Base-by-base conservation (phyloP, 371 early-diverging fungal species). In the Neoconidiobolus thromboides region DNA sequence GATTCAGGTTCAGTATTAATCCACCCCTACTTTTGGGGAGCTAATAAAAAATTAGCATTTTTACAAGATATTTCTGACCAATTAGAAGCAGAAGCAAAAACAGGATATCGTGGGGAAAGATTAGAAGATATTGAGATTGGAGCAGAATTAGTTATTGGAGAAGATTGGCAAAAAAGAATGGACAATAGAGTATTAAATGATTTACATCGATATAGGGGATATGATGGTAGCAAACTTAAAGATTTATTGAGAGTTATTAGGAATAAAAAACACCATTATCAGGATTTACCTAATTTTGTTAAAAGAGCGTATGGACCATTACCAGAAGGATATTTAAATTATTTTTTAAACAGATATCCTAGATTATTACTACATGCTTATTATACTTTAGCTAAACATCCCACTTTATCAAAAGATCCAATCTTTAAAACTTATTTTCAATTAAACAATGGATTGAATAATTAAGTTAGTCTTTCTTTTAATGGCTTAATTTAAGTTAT, bases 181-280 rank as follows among this genome's bases (percentile, higher is more conserved):
- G 92, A 94, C 62, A 74, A 79, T 50, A 69, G 77, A 0, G 70
- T 96, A 38, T 71, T 87, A 40, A 82, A 85, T 49, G 84, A 92
- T 67, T 68, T 96, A 65, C 81, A 87, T 60, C 88, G 86, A 65
- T 92, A 82, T 68, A 74, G 97, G 61, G 89, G 86, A 70, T 97
- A 97, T 67, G 89, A 93, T 68, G 87, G 85, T 3, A 75, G 76
- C 40, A 76, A 78, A 6, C 73, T 93, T 9, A 79, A 86, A 1
- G 96, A 97, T 68, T 73, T 97, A 62, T 66, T 97, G 63, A 80
- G 98, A 43, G 89, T 89, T 1, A 69, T 97, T 51, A 76, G 97
- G 58, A 96, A 96, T 67, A 94, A 93, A 88, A 91, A 92, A 82
- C 89, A 93, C 65, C 96, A 96, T 66, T 96, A 89, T 75, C 90